Base-by-base conservation (phyloP, 352 stramenopile genomes). In the Pythium graminicola region DNA sequence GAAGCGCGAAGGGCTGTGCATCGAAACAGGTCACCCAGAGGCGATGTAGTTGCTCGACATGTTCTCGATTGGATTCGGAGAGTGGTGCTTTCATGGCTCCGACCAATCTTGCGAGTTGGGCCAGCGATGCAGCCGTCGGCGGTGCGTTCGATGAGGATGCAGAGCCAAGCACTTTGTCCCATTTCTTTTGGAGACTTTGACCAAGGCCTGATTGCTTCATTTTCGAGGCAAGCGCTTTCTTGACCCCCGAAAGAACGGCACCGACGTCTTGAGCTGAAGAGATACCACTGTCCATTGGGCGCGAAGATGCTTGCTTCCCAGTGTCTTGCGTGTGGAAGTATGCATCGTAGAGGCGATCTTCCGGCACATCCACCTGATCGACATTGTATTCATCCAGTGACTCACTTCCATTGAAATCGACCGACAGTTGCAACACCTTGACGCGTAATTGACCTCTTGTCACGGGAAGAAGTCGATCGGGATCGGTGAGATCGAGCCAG, bases 181-280 rank as follows among this genome's bases (percentile, higher is more conserved):
- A 86, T 51, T 76, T 73, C 42, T 93, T 93, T 48, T 90, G 78
- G 19, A 93, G 57, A 14, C 65, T 76, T 55, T 88, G 76, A 14
- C 75, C 79, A 49, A 89, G 61, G 2, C 44, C 57, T 2, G 77
- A 90, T 33, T 84, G 67, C 66, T 86, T 88, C 70, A 89, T 85
- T 64, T 87, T 88, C 53, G 80, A 87, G n/a, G 77, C 61, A 6
- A 91, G 69, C 19, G 75, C 77, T 60, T 90, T 87, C 67, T 85
- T 90, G 22, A 88, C 77, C 14, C 75, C 80, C 8, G 81, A 81
- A 17, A 91, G 54, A 20, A 91, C 76, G 9, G 68, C 72, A 2
- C 68, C 50, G 5, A 80, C 72, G n/a, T 89, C 74, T 44, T 86
- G 76, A 23, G 54, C 16, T 19, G 60, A 32, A 39, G 59, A 17